phyloP scores from a whole-genome alignment of 345 rosid genomes.

The Linum usitatissimum region DNA sequence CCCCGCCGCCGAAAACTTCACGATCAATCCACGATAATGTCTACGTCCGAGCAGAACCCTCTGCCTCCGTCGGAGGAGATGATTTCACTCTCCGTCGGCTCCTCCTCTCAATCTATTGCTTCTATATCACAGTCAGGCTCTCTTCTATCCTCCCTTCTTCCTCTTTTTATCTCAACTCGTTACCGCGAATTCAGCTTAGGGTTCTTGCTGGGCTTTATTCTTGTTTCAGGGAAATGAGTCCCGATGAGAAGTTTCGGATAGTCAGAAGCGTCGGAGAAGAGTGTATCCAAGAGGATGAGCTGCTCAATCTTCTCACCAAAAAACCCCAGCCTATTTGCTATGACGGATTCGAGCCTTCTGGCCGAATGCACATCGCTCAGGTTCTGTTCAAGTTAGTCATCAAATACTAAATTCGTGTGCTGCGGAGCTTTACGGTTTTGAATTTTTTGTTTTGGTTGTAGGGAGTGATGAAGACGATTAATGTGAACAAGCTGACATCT shows the following conservation, averaged over 20 bases:
- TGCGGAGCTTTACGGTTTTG: not conserved
- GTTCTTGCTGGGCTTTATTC: too few relatives aligned
- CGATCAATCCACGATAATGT: too few relatives aligned
- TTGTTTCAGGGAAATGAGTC: constrained; percentile 18
- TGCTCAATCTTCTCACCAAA: constrained; percentile 56
- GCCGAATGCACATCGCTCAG: constrained; percentile 97
- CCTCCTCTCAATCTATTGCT: too few relatives aligned
- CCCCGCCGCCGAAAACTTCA: too few relatives aligned
- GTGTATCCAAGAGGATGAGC: constrained; percentile 78
- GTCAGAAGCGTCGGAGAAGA: constrained; percentile 80
- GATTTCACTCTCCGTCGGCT: too few relatives aligned
- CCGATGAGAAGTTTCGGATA: constrained; percentile 52
- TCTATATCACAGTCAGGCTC: too few relatives aligned
- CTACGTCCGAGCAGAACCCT: too few relatives aligned
- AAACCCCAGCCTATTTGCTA: constrained; percentile 79
- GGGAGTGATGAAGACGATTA: constrained; percentile 81
- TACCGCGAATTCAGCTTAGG: too few relatives aligned
- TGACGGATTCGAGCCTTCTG: constrained; percentile 93
- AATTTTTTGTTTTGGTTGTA: constrained; percentile 13
- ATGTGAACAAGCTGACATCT: constrained; percentile 75
- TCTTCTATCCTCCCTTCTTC: too few relatives aligned
- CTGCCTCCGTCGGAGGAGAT: too few relatives aligned
- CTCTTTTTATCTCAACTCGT: too few relatives aligned
- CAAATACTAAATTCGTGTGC: not conserved
- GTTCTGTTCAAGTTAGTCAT: constrained; percentile 11